A percentile compares a stretch with the other conserved stretches of the same genome.
Evolutionary conservation across 352 stramenopile genomes (phyloP).

Genomic region (Globisporangium canariense): DNA sequence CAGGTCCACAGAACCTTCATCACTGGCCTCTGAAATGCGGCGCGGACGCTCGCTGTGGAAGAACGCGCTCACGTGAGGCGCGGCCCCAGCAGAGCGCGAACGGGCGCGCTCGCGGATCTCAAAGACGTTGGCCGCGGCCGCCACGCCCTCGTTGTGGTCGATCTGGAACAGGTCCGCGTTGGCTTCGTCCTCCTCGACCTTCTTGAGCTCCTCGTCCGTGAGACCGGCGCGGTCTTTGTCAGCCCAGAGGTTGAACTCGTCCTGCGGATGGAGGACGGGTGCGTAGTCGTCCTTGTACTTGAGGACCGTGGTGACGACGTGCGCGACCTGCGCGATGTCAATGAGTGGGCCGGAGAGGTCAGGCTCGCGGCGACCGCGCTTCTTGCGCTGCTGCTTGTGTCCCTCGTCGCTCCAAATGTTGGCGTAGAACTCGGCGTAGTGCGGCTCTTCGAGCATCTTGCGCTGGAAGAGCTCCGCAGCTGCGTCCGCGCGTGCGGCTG

Average conservation of each 20-base stretch:
- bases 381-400: conserved; percentile 30
- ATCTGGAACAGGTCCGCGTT: not conserved
- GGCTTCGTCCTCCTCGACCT: conserved; percentile 4
- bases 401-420: conserved; percentile 55
- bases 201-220: conserved; percentile 12
- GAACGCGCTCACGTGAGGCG: conserved; percentile 4
- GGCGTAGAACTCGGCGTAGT: conserved; percentile 51
- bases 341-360: conserved; percentile 31
- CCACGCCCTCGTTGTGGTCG: not conserved
- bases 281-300: conserved; percentile 75
- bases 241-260: conserved; percentile 57
- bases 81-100: conserved; percentile 24
- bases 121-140: not conserved
- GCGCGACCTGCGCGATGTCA: conserved; percentile 69
- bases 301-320: conserved; percentile 60
- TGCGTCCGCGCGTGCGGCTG: not conserved
- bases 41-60: conserved; percentile 28
- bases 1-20: conserved; percentile 39
- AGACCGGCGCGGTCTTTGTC: conserved; percentile 19
- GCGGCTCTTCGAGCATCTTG: conserved; percentile 33
- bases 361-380: conserved; percentile 21
- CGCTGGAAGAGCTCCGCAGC: conserved; percentile 10
- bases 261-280: not conserved
- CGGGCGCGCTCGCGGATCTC: not conserved
- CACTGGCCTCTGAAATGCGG: conserved; percentile 41